A percentile compares a stretch with the other conserved stretches of the same genome.
phyloP scores from a whole-genome alignment of 2,329 filamentous ascomycete genomes.

The Apiospora hydei region DNA sequence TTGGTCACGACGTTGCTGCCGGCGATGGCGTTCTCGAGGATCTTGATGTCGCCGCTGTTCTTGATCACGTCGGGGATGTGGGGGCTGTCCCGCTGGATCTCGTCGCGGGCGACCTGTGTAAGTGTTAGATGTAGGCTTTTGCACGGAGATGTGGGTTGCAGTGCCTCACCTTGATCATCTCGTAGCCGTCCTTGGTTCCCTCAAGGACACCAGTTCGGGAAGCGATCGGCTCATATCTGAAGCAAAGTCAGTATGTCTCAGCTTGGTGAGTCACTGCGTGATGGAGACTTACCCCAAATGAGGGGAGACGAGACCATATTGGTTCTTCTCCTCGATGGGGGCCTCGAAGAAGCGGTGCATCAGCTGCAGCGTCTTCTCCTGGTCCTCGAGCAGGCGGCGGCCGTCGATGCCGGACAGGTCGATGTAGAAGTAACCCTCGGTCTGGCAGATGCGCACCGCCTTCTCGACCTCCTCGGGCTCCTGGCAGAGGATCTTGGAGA shows the following conservation, averaged over 20 bases:
- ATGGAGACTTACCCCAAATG: conserved; percentile 54
- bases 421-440: conserved; percentile 64
- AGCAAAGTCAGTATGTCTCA: neutral
- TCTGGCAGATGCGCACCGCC: conserved; percentile 55
- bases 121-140: too few species aligned
- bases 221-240: conserved; percentile 57
- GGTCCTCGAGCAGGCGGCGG: conserved; percentile 58
- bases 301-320: conserved; percentile 60
- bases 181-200: conserved; percentile 59
- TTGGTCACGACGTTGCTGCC: conserved; percentile 59
- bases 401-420: conserved; percentile 61
- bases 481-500: conserved; percentile 58
- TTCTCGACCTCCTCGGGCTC: conserved; percentile 61
- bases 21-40: conserved; percentile 58
- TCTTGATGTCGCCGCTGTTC: conserved; percentile 54
- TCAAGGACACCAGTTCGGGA: conserved; percentile 55
- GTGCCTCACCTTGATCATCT: conserved; percentile 56
- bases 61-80: conserved; percentile 56
- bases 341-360: conserved; percentile 64
- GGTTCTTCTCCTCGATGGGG: conserved; percentile 62
- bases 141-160: too few species aligned
- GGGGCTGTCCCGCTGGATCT: conserved; percentile 55
- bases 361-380: conserved; percentile 58
- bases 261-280: neutral
- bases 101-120: conserved; percentile 51